Conservation (phyloP, 768 basidiomycete genomes). For the Agrocybe pediades region DNA sequence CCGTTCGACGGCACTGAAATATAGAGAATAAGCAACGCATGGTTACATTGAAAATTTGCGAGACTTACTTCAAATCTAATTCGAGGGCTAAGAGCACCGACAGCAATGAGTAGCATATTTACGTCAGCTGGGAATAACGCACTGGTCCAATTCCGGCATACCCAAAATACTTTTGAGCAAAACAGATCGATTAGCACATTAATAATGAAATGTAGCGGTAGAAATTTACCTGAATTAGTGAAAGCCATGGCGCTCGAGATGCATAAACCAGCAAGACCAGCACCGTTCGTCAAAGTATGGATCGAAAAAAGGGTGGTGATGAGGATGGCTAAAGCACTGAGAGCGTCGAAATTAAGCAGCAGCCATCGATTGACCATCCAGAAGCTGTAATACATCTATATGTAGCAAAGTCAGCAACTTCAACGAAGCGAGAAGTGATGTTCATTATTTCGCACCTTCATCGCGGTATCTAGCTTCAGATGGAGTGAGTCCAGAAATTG, state of each 20-base stretch:
- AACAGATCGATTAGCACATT: background rate
- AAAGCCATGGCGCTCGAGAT: constrained; percentile 71
- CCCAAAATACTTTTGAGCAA: constrained; percentile 47
- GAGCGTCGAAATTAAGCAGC: constrained; percentile 76
- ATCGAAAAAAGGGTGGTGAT: constrained; percentile 79
- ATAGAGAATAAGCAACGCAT: background rate
- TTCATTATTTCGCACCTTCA: constrained; percentile 46
- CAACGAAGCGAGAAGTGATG: background rate
- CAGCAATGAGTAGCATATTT: constrained; percentile 36
- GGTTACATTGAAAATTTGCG: no score
- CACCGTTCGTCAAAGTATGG: constrained; percentile 49
- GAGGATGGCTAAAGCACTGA: constrained; percentile 74
- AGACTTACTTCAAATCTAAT: constrained; percentile 70
- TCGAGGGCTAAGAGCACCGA: constrained; percentile 56
- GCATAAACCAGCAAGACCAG: constrained; percentile 69
- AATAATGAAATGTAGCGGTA: constrained; percentile 28
- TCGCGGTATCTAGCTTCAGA: constrained; percentile 74
- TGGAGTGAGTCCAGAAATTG: constrained; percentile 78
- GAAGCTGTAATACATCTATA: constrained; percentile 79
- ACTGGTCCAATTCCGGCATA: constrained; percentile 53
- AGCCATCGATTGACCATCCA: constrained; percentile 94
- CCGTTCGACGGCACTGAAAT: constrained; percentile 81
- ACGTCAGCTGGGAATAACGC: constrained; percentile 20
- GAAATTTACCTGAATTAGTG: constrained; percentile 39
- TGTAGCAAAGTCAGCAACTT: background rate